Evolutionary conservation across 2,329 filamentous ascomycete species (phyloP), one percentile per base, ranked within the genome.

Genomic region (Blastomyces parvus): DNA sequence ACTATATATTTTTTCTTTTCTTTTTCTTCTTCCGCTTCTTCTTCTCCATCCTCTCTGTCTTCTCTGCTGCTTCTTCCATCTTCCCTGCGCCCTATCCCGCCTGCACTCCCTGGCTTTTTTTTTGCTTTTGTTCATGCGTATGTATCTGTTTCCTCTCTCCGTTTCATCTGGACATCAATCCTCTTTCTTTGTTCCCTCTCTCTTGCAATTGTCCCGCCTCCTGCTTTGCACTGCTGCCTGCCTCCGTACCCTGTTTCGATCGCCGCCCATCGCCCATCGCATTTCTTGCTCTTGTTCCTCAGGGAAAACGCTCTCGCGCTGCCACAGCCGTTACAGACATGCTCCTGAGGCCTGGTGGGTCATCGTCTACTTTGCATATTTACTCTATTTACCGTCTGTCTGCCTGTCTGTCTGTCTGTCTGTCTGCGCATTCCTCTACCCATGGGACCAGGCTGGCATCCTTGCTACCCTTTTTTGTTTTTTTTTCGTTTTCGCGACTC

Each of bases 121-220:
- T 66, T 65, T 63, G 64, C 59, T 63, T 61, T 52, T 58, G 62
- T 63, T 66, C 66, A 65, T 62, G 66, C 42, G 59, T 60, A 25
- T 50, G 48, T 57, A n/a, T 63, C 40, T 59, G 7, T n/a, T 19
- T 56, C 9, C 36, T 13, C 6, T n/a, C 36, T 40, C 14, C 2
- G 11, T 38, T 6, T 58, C 9, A 14, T 58, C 55, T 42, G 55
- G 40, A 22, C 14, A 46, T 38, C 40, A 14, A 59, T 59, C 38
- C 19, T 40, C 33, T 56, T 38, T 56, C 30, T 56, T 38, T 17
- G 3, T n/a, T 7, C 11, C 17, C 11, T n/a, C n/a, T n/a, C n/a
- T n/a, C n/a, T n/a, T n/a, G n/a, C n/a, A n/a, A n/a, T 19, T 38
- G 30, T n/a, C 25, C 36, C 53, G 33, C 2, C 38, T 56, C 9